These are phyloP conservation scores for Stagonosporopsis cucurbitacearum DNA, from an alignment of 2,329 filamentous ascomycete species.

Conservation along the genomic window DNA sequence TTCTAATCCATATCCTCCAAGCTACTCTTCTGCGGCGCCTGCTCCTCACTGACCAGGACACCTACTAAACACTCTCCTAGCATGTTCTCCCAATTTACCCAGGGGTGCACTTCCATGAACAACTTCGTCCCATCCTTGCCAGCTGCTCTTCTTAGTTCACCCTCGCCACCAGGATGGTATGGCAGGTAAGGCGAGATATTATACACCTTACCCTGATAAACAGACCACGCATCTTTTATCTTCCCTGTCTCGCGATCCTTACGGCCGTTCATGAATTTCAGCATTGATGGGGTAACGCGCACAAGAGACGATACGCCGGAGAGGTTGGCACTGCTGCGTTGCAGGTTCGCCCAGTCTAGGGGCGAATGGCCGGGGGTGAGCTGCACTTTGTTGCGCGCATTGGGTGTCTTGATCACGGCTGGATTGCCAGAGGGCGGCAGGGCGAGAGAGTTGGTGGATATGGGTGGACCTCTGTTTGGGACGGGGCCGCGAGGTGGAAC, in stretches of 20 bases:
- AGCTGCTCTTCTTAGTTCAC: slow-evolving; percentile 77
- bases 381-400: slow-evolving; percentile 68
- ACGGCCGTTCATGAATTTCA: slow-evolving; percentile 80
- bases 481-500: slow-evolving; percentile 54
- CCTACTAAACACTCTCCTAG: slow-evolving; percentile 66
- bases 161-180: slow-evolving; percentile 87
- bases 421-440: slow-evolving; percentile 38
- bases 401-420: slow-evolving; percentile 49
- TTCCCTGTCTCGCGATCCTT: slow-evolving; percentile 59
- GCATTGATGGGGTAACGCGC: slow-evolving; percentile 80
- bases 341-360: slow-evolving; percentile 91
- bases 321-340: slow-evolving; percentile 67
- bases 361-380: slow-evolving; percentile 92
- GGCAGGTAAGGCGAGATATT: slow-evolving; percentile 89
- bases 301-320: slow-evolving; percentile 61
- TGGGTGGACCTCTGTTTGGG: slow-evolving; percentile 50
- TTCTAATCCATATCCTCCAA: slow-evolving; percentile 68
- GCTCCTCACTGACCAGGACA: slow-evolving; percentile 64
- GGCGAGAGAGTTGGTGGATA: slow-evolving; percentile 51
- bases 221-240: slow-evolving; percentile 82
- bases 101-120: slow-evolving; percentile 70
- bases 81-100: slow-evolving; percentile 74
- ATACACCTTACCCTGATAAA: slow-evolving; percentile 88
- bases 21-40: slow-evolving; percentile 37
- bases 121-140: slow-evolving; percentile 73